Evolutionary conservation across 345 rosid genomes (phyloP).

Genomic region (Citrus medica): DNA sequence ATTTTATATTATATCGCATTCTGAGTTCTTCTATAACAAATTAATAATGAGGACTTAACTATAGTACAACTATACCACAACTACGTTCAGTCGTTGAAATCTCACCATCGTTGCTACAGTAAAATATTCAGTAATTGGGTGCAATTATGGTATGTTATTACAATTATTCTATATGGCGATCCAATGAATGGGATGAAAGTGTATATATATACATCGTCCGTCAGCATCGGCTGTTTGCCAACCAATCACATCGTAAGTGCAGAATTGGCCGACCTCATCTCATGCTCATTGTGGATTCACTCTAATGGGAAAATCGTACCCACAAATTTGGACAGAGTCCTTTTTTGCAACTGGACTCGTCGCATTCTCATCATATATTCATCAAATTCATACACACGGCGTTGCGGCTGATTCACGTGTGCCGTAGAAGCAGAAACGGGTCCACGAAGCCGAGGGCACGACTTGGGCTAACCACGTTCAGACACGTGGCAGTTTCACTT

Average conservation of each 20-base stretch:
- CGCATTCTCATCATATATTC: neutral
- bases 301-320: neutral
- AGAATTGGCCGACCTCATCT: neutral
- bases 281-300: neutral
- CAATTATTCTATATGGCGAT: too few species aligned
- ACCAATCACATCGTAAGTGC: neutral
- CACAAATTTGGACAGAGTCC: neutral
- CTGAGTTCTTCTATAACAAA: too few species aligned
- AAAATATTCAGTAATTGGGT: too few species aligned
- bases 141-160: too few species aligned
- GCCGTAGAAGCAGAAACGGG: neutral
- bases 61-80: too few species aligned
- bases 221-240: neutral
- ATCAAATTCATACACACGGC: neutral
- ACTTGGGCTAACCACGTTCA: neutral
- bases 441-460: neutral
- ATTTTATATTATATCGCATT: too few species aligned
- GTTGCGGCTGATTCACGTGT: neutral
- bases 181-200: too few species aligned
- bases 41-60: too few species aligned
- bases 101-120: too few species aligned
- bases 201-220: fast-evolving
- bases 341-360: neutral
- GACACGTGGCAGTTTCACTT: neutral
- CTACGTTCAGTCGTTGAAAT: too few species aligned